A percentile compares a stretch with the other conserved stretches of the same genome.
These are phyloP conservation scores for Apiospora sp. DNA, from an alignment of 2,329 filamentous ascomycete genomes.

Conservation along the genomic window DNA sequence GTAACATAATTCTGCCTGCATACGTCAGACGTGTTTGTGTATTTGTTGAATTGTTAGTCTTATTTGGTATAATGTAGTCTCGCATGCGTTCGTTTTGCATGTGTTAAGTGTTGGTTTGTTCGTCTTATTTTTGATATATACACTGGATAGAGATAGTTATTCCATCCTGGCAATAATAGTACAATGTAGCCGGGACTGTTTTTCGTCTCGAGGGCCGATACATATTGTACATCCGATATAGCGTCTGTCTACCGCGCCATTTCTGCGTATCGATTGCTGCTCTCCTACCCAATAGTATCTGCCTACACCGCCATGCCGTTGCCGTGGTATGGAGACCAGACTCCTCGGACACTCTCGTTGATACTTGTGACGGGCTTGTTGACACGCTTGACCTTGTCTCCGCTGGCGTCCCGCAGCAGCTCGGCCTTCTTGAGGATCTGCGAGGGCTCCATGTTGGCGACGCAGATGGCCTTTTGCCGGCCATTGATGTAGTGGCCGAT, in stretches of 20 bases:
- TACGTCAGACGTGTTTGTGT: conserved; percentile 19
- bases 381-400: conserved; percentile 73
- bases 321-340: conserved; percentile 76
- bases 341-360: conserved; percentile 71
- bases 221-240: neutral
- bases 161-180: conserved; percentile 22
- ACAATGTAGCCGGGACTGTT: conserved; percentile 1
- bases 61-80: neutral
- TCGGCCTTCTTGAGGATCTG: conserved; percentile 84
- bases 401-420: conserved; percentile 75
- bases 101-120: conserved; percentile 22
- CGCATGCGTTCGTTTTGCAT: conserved; percentile 4
- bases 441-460: conserved; percentile 82
- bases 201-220: conserved; percentile 1
- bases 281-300: neutral
- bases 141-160: conserved; percentile 26
- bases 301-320: conserved; percentile 61
- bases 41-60: conserved; percentile 9
- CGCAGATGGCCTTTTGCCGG: conserved; percentile 83
- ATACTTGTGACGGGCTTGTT: conserved; percentile 71
- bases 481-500: conserved; percentile 94
- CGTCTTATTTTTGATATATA: neutral
- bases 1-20: neutral
- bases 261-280: conserved; percentile 29
- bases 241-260: conserved; percentile 6